Conservation (phyloP, 202 grass and related monocot genomes). For the Setaria italica region DNA sequence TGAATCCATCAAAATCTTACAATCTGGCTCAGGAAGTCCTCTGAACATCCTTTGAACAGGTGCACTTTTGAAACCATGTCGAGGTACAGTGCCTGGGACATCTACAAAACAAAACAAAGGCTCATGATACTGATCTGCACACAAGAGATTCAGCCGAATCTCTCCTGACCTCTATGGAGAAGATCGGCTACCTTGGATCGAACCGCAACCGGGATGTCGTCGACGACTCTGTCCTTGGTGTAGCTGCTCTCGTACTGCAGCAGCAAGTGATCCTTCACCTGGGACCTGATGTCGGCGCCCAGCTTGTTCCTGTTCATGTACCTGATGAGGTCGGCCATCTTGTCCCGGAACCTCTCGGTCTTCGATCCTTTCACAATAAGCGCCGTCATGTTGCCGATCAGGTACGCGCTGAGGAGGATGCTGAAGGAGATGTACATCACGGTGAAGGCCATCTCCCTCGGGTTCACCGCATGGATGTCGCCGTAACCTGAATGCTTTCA, state of each 20-base stretch:
- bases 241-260: conserved; percentile 90
- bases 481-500: conserved; percentile 64
- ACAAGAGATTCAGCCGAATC: neutral
- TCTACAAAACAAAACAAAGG: conserved; percentile 38
- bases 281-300: conserved; percentile 68
- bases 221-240: conserved; percentile 63
- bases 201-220: conserved; percentile 73
- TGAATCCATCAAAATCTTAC: conserved; percentile 53
- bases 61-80: conserved; percentile 70
- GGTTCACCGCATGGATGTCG: conserved; percentile 80
- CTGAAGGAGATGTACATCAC: conserved; percentile 75
- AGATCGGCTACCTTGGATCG: conserved; percentile 65
- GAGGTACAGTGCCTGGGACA: conserved; percentile 72
- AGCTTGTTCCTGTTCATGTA: conserved; percentile 97
- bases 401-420: conserved; percentile 82
- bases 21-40: conserved; percentile 93
- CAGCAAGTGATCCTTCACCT: conserved; percentile 72
- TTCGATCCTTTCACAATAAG: conserved; percentile 86
- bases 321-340: conserved; percentile 89
- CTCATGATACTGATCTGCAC: neutral
- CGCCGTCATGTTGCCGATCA: conserved; percentile 96
- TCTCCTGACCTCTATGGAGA: neutral
- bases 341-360: conserved; percentile 91
- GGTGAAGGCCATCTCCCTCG: conserved; percentile 81
- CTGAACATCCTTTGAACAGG: conserved; percentile 80